phyloP scores from a whole-genome alignment of 1,139 yeast species.

The Blastobotrys persicus region DNA sequence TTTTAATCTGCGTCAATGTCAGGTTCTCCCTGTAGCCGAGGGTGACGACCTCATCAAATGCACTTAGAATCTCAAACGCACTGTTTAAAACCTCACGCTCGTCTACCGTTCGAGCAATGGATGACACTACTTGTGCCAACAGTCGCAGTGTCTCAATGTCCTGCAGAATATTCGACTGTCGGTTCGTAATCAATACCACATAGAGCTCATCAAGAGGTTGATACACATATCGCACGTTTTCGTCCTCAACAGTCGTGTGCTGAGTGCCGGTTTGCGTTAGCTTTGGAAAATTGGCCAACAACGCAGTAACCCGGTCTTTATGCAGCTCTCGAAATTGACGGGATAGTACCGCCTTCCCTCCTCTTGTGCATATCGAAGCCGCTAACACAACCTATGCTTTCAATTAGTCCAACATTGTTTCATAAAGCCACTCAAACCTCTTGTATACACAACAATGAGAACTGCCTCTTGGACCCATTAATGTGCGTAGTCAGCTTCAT shows the following conservation, averaged over 20 bases:
- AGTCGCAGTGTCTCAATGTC: constrained; percentile 90
- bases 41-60: constrained; percentile 90
- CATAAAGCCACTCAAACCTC: too few relatives aligned
- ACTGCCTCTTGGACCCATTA: too few relatives aligned
- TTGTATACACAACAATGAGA: too few relatives aligned
- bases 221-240: constrained; percentile 86
- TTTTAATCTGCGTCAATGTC: constrained; percentile 76
- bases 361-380: constrained; percentile 91
- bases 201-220: constrained; percentile 95
- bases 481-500: too few relatives aligned
- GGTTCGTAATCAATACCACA: constrained; percentile 86
- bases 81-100: constrained; percentile 81
- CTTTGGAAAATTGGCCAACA: constrained; percentile 83
- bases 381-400: constrained; percentile 67
- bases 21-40: constrained; percentile 90
- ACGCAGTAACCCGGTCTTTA: constrained; percentile 80
- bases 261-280: constrained; percentile 72
- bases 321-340: constrained; percentile 88
- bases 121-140: constrained; percentile 77
- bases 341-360: constrained; percentile 90
- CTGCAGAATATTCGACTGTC: constrained; percentile 87
- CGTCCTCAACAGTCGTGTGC: constrained; percentile 95
- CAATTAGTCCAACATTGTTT: too few relatives aligned
- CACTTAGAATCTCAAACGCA: constrained; percentile 85
- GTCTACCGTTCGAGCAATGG: constrained; percentile 67